These are phyloP conservation scores for Aureobasidium pullulans DNA, from an alignment of 2,329 filamentous ascomycete species.

Conservation along the genomic window DNA sequence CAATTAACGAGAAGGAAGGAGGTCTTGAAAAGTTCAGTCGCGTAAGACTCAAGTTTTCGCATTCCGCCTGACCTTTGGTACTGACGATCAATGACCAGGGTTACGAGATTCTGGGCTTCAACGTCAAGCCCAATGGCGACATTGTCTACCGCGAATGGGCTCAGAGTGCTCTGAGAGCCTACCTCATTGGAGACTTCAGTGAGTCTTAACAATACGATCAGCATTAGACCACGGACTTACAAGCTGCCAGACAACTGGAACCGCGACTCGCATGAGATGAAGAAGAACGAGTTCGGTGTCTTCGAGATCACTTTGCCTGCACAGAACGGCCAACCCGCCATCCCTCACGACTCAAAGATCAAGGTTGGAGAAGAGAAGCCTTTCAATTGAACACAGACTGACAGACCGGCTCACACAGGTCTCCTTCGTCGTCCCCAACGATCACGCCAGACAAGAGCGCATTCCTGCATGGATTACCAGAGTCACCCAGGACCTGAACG, in stretches of 20 bases:
- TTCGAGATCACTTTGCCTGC: conserved; percentile 76
- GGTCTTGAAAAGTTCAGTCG: conserved; percentile 86
- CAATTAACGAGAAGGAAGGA: conserved; percentile 74
- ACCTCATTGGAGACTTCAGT: conserved; percentile 86
- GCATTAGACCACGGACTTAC: neutral
- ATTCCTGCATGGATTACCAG: conserved; percentile 96
- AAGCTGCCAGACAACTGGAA: conserved; percentile 69
- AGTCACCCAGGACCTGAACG: conserved; percentile 82
- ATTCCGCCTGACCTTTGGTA: too few species aligned
- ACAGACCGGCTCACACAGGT: neutral
- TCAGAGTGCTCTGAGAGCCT: conserved; percentile 76
- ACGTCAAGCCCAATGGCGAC: conserved; percentile 71
- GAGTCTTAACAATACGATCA: conserved; percentile 41
- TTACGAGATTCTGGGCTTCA: conserved; percentile 78
- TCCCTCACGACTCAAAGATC: conserved; percentile 89
- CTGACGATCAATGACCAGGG: conserved; percentile 48
- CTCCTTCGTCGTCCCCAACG: conserved; percentile 69
- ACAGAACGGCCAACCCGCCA: conserved; percentile 65
- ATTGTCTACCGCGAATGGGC: conserved; percentile 95
- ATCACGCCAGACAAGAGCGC: conserved; percentile 71
- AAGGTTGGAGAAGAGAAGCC: conserved; percentile 54
- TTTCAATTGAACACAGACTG: neutral
- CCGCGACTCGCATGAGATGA: conserved; percentile 76
- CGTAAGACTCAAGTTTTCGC: conserved; percentile 37
- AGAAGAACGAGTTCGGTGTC: conserved; percentile 73